These are phyloP conservation scores for Debaryomyces singareniensis DNA, from an alignment of 1,139 yeast genomes.

Conservation along the genomic window DNA sequence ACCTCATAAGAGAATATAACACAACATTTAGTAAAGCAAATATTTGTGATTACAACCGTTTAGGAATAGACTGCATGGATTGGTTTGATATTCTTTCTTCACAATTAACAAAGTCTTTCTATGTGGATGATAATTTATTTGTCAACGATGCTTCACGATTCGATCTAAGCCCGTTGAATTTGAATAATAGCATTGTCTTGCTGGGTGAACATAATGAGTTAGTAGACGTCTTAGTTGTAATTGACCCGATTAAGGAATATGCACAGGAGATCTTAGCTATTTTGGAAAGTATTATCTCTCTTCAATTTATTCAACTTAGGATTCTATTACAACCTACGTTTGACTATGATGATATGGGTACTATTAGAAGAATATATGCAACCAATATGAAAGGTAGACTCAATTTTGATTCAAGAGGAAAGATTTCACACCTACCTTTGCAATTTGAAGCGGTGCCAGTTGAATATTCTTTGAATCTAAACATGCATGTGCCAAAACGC, in stretches of 20 bases:
- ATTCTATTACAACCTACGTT: constrained; percentile 55
- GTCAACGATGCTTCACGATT: constrained; percentile 35
- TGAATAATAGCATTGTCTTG: constrained; percentile 23
- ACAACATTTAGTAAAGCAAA: constrained; percentile 16
- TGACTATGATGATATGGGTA: constrained; percentile 19
- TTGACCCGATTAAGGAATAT: constrained; percentile 68
- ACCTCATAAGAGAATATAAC: constrained; percentile 25
- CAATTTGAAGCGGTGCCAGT: constrained; percentile 33
- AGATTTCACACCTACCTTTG: constrained; percentile 9
- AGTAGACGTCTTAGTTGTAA: constrained; percentile 50
- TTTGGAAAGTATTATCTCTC: constrained; percentile 36
- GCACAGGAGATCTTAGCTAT: constrained; percentile 59
- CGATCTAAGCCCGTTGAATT: constrained; percentile 34
- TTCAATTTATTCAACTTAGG: constrained; percentile 42
- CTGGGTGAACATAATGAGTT: constrained; percentile 13
- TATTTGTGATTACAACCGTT: constrained; percentile 16
- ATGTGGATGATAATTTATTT: constrained; percentile 29
- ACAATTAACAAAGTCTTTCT: constrained; percentile 39
- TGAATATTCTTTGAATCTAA: constrained; percentile 47
- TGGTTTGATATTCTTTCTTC: constrained; percentile 46
- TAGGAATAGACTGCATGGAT: constrained; percentile 18
- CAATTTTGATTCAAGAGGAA: constrained; percentile 35
- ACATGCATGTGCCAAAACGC: constrained; percentile 55
- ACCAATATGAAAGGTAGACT: constrained; percentile 35
- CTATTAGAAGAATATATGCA: constrained; percentile 55